A percentile compares a stretch with the other conserved stretches of the same genome.
Conservation (phyloP, 345 rosid genomes). For the Euphorbia peplus region DNA sequence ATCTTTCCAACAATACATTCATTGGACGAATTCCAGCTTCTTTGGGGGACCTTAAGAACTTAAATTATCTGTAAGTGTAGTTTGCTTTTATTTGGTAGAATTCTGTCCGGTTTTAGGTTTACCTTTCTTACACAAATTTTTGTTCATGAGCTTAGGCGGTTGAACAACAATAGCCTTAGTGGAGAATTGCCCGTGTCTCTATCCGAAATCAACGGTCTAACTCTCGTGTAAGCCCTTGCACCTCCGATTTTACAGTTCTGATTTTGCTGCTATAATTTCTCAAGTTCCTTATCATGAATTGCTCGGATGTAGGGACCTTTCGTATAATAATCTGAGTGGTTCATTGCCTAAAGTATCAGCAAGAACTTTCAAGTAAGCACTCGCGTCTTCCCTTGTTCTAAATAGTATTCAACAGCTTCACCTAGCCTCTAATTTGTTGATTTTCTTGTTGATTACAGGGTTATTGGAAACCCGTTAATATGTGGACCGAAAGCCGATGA, state of each 20-base stretch:
- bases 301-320: conserved; percentile 64
- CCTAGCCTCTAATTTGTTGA: conserved; percentile 4
- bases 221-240: conserved; percentile 66
- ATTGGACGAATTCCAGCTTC: conserved; percentile 71
- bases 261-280: conserved; percentile 1
- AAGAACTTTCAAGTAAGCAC: conserved; percentile 86
- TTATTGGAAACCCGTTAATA: conserved; percentile 75
- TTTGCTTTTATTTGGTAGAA: not conserved
- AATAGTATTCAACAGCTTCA: not conserved
- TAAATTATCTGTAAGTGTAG: conserved; percentile 75
- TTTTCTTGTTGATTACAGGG: conserved; percentile 42
- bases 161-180: conserved; percentile 90
- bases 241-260: not conserved
- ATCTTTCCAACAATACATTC: conserved; percentile 86
- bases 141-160: conserved; percentile 56
- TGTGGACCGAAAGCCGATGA: conserved; percentile 64
- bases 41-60: conserved; percentile 68
- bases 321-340: conserved; percentile 93
- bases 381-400: conserved; percentile 13
- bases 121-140: not conserved
- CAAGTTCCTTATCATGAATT: not conserved
- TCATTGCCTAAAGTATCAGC: conserved; percentile 85
- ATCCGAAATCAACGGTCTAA: conserved; percentile 78
- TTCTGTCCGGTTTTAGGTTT: not conserved
- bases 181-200: conserved; percentile 78